These are phyloP conservation scores for Steccherinum ochraceum DNA, from an alignment of 768 basidiomycete genomes.

Conservation along the genomic window DNA sequence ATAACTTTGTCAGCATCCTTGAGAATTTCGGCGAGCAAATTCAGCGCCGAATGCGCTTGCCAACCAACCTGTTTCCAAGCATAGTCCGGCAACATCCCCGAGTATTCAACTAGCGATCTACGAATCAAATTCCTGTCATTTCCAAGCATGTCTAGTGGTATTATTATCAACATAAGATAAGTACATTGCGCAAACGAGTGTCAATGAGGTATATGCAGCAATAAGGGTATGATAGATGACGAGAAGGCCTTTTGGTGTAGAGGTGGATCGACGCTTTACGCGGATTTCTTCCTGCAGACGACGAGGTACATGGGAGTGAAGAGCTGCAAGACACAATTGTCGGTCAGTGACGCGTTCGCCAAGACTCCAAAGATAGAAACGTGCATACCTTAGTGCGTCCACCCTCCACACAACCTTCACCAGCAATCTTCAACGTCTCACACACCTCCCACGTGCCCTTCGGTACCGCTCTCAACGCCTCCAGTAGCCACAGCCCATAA, in stretches of 20 bases:
- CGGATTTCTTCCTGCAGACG: slow-evolving; percentile 27
- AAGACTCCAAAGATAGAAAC: not conserved
- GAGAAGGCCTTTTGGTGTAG: not conserved
- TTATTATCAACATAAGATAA: not conserved
- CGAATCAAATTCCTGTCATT: no score
- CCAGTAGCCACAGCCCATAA: slow-evolving; percentile 68
- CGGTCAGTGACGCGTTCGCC: slow-evolving; percentile 12
- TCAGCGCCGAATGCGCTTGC: no score
- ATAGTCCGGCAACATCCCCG: no score
- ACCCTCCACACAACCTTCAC: slow-evolving; percentile 69
- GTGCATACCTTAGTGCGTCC: slow-evolving; percentile 73
- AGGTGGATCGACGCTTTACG: not conserved
- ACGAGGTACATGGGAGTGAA: slow-evolving; percentile 87
- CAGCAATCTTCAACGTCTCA: slow-evolving; percentile 83
- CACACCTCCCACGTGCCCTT: slow-evolving; percentile 91
- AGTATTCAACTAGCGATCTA: no score
- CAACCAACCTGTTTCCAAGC: no score
- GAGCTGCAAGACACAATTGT: slow-evolving; percentile 48
- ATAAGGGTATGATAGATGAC: not conserved
- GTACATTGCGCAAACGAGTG: not conserved
- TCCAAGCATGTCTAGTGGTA: no score
- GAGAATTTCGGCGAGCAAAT: no score
- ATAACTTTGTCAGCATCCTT: no score
- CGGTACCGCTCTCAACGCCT: slow-evolving; percentile 74
- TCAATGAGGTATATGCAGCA: not conserved